Conservation (phyloP, 2,329 filamentous ascomycete species). For the Cercospora nicotianae region DNA sequence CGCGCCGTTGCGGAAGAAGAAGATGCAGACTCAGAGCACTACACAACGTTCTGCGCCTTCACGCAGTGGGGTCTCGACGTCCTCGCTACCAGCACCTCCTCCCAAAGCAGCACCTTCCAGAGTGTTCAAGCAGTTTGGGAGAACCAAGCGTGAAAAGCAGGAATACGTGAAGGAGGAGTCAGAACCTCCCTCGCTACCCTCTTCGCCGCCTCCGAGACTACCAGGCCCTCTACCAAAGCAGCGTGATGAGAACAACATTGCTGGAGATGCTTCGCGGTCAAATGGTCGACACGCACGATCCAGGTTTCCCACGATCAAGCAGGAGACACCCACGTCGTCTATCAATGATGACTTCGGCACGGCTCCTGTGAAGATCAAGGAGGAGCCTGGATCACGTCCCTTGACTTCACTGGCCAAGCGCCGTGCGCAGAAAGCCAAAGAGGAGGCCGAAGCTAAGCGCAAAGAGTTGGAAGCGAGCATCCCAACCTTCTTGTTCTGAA, state of each 20-base stretch:
- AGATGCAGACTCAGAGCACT: not conserved
- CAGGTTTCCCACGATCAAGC: not conserved
- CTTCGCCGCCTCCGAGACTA: slow-evolving; percentile 11
- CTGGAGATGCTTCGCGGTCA: not conserved
- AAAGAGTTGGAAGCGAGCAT: slow-evolving; percentile 39
- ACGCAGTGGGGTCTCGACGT: not conserved
- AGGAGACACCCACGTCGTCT: not conserved
- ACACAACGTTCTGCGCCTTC: not conserved
- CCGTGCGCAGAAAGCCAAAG: slow-evolving; percentile 35
- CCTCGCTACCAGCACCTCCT: not conserved
- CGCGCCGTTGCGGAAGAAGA: not conserved
- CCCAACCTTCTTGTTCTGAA: slow-evolving; percentile 48
- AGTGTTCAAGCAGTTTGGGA: not conserved
- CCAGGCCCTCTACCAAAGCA: not conserved
- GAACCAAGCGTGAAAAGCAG: slow-evolving; percentile 4
- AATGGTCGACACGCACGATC: not conserved
- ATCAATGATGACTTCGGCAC: not conserved
- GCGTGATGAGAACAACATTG: not conserved
- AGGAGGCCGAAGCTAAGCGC: slow-evolving; percentile 29
- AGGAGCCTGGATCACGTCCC: not conserved
- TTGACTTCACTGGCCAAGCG: slow-evolving; percentile 30
- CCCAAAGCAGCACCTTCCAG: not conserved
- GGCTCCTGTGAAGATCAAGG: not conserved
- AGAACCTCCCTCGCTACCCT: not conserved
- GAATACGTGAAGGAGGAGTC: slow-evolving; percentile 1